These are phyloP conservation scores for Meripilus lineatus DNA, from an alignment of 1,284 basidiomycete genomes.

Conservation along the genomic window DNA sequence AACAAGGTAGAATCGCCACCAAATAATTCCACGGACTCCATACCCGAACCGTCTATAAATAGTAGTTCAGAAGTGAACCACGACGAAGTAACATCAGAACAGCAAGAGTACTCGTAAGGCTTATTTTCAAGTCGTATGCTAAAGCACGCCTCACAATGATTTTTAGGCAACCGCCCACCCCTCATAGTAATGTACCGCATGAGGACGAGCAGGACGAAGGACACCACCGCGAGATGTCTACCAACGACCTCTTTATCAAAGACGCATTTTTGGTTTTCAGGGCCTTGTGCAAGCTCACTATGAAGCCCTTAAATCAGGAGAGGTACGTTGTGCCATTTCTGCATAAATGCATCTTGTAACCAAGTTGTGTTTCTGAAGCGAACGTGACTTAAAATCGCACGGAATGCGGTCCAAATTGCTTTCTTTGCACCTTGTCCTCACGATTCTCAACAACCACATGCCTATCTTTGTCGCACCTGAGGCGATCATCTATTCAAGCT, in stretches of 20 bases:
- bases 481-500: constrained; percentile 85
- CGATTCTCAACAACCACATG: constrained; percentile 91
- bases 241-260: constrained; percentile 87
- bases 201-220: constrained; percentile 19
- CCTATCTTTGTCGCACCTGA: constrained; percentile 81
- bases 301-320: constrained; percentile 92
- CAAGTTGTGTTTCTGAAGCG: constrained; percentile 41
- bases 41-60: not conserved
- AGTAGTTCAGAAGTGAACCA: not conserved
- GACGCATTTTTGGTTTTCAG: constrained; percentile 96
- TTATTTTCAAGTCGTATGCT: too few relatives aligned
- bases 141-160: too few relatives aligned
- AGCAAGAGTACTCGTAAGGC: too few relatives aligned
- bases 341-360: not conserved
- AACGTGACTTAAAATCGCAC: constrained; percentile 90
- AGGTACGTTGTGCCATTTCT: constrained; percentile 48
- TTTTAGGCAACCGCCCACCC: constrained; percentile 23
- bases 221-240: constrained; percentile 34
- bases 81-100: not conserved
- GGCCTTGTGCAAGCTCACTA: constrained; percentile 94
- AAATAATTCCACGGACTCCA: not conserved
- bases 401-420: constrained; percentile 94
- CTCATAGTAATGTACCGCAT: constrained; percentile 16
- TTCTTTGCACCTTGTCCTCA: constrained; percentile 88
- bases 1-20: not conserved